Conservation (phyloP, 2,329 filamentous ascomycete genomes). For the Hypoxylon rubiginosum region DNA sequence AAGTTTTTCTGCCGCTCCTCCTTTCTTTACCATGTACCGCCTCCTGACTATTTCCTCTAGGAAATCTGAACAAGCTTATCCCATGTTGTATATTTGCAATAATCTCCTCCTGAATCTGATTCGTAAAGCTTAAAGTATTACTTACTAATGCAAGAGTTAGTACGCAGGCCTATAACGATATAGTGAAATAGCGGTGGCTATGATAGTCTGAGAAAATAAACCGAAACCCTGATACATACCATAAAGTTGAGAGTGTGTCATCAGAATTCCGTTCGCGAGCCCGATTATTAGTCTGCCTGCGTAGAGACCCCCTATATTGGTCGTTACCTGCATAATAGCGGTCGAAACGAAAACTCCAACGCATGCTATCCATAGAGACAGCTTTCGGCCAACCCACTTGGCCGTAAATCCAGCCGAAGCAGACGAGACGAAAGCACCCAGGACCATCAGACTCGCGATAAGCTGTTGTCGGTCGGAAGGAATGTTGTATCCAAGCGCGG, state of each 20-base stretch:
- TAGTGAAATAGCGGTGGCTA: neutral
- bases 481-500: constrained; percentile 48
- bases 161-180: neutral
- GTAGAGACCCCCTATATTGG: constrained; percentile 62
- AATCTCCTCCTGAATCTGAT: neutral
- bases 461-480: constrained; percentile 60
- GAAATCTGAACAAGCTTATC: too few relatives aligned
- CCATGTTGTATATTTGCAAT: too few relatives aligned
- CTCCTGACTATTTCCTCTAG: too few relatives aligned
- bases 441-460: constrained; percentile 63
- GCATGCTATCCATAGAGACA: constrained; percentile 57
- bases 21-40: neutral
- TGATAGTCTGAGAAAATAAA: neutral
- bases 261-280: constrained; percentile 56
- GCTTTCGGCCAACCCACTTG: constrained; percentile 53
- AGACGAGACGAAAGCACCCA: constrained; percentile 62
- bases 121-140: neutral
- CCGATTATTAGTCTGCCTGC: constrained; percentile 64
- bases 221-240: constrained; percentile 20
- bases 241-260: constrained; percentile 54
- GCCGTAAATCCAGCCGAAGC: constrained; percentile 58
- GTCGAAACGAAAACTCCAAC: constrained; percentile 58
- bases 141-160: constrained; percentile 29
- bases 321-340: constrained; percentile 65
- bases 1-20: neutral